Base-by-base conservation (phyloP, 2,329 filamentous ascomycete genomes). In the Byssoonygena ceratinophila region DNA sequence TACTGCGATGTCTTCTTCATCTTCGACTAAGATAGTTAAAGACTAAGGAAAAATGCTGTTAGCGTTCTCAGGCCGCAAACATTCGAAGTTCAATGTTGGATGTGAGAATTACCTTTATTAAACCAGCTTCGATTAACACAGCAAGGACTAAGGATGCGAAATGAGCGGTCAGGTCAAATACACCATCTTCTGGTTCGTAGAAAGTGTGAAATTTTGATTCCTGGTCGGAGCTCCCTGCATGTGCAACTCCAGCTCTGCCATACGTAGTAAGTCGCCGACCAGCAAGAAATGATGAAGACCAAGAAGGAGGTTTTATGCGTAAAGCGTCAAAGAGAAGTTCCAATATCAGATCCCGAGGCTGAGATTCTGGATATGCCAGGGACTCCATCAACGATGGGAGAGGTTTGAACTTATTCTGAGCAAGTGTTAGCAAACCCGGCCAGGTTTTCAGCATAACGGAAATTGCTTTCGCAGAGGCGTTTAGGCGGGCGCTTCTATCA, bases 221-320 rank as follows among this genome's bases (percentile, higher is more conserved):
- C 41, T 74, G 68, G 25, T 82, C 75, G 1, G 82, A 76, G 59
- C 44, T 36, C 11, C 39, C 40, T 5, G 12, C 23, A 27, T 87
- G 88, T 48, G 97, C 72, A 55, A 88, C 92, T 6, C 88, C 83
- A 34, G 97, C 90, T 61, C 94, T 80, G n/a, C 90, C 91, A 66
- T 98, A 98, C 0, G 92, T 98, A 0, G 94, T 98, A 44, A 98
- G 74, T 55, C 94, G 79, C 58, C 92, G 81, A 6, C 92, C 94
- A 32, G 94, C 92, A 44, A 98, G 78, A 66, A 95, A 98, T 0
- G 91, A 94, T 0, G 88, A 90, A 6, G 92, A 94, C 92, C 92
- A 98, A 7, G 89, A 83, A 40, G 92, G 82, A 54, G 90, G 84
- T 60, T 97, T 97, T 64, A 98, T 96, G 32, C 91, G 82, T 48